phyloP scores from a whole-genome alignment of 345 rosid species.

The Murraya paniculata region DNA sequence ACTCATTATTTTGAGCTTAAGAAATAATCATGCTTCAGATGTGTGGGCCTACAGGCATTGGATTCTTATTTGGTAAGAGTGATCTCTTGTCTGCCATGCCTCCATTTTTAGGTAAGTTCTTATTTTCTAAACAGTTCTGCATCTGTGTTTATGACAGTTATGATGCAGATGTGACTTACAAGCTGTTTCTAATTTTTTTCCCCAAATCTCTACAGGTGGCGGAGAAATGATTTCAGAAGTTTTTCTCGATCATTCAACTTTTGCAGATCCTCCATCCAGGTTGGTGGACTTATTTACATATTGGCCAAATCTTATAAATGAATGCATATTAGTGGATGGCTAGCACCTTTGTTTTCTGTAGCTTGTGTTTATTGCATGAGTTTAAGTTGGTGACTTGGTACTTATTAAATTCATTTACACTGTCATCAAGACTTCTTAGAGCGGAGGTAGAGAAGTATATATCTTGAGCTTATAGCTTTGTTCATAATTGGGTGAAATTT shows the following conservation, averaged over 20 bases:
- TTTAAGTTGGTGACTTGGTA: neutral
- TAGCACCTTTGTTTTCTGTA: neutral
- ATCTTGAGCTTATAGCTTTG: neutral
- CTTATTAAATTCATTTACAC: too few species aligned
- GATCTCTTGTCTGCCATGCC: conserved; percentile 73
- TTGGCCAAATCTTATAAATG: conserved; percentile 2
- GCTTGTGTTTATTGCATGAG: neutral
- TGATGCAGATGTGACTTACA: neutral
- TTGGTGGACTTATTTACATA: conserved; percentile 26
- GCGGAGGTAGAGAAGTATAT: neutral
- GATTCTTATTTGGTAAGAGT: conserved; percentile 88
- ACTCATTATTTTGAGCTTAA: conserved; percentile 40
- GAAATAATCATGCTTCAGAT: conserved; percentile 94
- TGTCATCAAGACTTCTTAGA: neutral
- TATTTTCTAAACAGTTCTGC: conserved; percentile 1
- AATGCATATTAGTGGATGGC: too few species aligned
- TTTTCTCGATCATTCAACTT: conserved; percentile 92
- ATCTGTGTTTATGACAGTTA: neutral
- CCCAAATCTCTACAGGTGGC: conserved; percentile 51
- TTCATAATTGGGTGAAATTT: neutral
- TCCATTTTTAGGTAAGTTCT: conserved; percentile 84
- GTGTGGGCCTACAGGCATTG: conserved; percentile 99
- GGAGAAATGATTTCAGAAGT: conserved; percentile 98
- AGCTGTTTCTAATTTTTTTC: neutral
- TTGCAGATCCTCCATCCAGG: conserved; percentile 96